These are phyloP conservation scores for Zygoascus hellenicus DNA, from an alignment of 1,139 yeast genomes.

Conservation along the genomic window DNA sequence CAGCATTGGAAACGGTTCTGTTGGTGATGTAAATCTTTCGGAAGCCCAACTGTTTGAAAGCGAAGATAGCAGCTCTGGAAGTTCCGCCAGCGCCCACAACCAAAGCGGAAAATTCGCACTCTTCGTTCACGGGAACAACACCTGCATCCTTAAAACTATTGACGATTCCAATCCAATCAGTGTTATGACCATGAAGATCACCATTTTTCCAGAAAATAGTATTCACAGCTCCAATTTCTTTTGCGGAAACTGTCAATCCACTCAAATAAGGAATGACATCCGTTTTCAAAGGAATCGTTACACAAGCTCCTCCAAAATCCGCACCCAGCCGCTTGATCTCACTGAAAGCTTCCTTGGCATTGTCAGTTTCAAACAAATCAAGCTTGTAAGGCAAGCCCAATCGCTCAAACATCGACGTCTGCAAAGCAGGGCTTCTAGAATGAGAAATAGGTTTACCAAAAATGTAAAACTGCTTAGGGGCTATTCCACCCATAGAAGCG, in stretches of 20 bases:
- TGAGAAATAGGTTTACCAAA: conserved; percentile 80
- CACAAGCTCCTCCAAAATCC: conserved; percentile 81
- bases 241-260: conserved; percentile 60
- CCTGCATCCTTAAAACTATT: conserved; percentile 61
- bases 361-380: conserved; percentile 59
- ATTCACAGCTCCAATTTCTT: conserved; percentile 84
- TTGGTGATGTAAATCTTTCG: conserved; percentile 69
- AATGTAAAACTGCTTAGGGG: conserved; percentile 60
- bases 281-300: conserved; percentile 83
- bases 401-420: conserved; percentile 64
- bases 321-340: conserved; percentile 44
- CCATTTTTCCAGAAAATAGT: conserved; percentile 62
- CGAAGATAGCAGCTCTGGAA: conserved; percentile 89
- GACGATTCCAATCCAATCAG: conserved; percentile 91
- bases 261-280: conserved; percentile 65
- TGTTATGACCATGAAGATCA: conserved; percentile 73
- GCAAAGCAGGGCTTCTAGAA: conserved; percentile 83
- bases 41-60: conserved; percentile 76
- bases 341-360: conserved; percentile 47
- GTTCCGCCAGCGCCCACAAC: conserved; percentile 98
- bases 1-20: conserved; percentile 66
- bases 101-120: conserved; percentile 31
- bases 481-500: conserved; percentile 55
- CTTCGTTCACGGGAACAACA: conserved; percentile 40
- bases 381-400: conserved; percentile 78